These are phyloP conservation scores for Chaetomiaceae sp. DNA, from an alignment of 2,329 filamentous ascomycete species.

Conservation along the genomic window DNA sequence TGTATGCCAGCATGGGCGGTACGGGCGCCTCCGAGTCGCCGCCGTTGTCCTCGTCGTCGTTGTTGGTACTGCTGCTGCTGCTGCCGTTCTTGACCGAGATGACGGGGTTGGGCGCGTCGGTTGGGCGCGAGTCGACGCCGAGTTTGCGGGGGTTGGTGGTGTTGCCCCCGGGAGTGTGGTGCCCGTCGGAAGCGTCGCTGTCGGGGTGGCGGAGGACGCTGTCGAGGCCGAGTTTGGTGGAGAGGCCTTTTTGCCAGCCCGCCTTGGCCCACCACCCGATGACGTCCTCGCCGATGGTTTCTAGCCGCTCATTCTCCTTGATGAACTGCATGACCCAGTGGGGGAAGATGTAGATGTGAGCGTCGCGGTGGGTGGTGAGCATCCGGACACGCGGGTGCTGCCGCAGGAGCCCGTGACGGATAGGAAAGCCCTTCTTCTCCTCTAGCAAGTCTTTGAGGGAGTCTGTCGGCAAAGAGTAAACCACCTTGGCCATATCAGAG, in stretches of 20 bases:
- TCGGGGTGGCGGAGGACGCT: constrained; percentile 49
- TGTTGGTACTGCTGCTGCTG: constrained; percentile 10
- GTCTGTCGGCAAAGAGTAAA: constrained; percentile 84
- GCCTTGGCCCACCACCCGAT: constrained; percentile 95
- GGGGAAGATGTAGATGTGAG: constrained; percentile 92
- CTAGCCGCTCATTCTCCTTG: constrained; percentile 70
- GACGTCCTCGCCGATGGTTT: constrained; percentile 86
- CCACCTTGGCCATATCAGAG: constrained; percentile 66
- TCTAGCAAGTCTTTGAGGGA: constrained; percentile 80
- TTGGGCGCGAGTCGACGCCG: constrained; percentile 1
- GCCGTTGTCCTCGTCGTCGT: background rate
- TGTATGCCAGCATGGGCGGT: constrained; percentile 74
- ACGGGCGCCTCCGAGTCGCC: constrained; percentile 36
- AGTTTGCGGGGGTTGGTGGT: constrained; percentile 8
- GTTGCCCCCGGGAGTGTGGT: constrained; percentile 1
- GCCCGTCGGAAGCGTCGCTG: constrained; percentile 5
- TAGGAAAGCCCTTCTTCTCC: constrained; percentile 64
- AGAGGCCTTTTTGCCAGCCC: constrained; percentile 78
- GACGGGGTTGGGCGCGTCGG: constrained; percentile 12
- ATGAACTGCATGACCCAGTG: constrained; percentile 87
- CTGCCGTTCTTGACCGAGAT: constrained; percentile 22
- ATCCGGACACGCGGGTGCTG: constrained; percentile 73
- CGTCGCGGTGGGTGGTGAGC: constrained; percentile 79
- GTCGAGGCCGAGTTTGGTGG: constrained; percentile 69
- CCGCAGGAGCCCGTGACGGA: constrained; percentile 71